phyloP scores from a whole-genome alignment of 2,329 filamentous ascomycete species.

The Chrysoporthe austroafricana region DNA sequence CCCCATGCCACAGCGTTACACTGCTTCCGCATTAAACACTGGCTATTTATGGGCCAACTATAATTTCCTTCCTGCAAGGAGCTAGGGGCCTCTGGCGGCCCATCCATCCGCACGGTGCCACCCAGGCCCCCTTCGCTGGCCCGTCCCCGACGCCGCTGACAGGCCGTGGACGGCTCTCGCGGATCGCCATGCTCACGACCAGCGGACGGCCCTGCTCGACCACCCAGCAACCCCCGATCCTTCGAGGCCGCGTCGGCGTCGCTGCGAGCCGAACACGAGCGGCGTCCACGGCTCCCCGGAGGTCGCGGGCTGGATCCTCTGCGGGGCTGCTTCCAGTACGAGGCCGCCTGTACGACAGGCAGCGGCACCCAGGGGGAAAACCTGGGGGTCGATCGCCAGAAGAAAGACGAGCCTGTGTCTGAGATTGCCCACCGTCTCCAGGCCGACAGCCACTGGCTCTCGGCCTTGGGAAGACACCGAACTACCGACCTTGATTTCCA shows the following conservation, averaged over 20 bases:
- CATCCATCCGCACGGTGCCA: slow-evolving; percentile 9
- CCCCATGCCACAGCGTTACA: slow-evolving; percentile 24
- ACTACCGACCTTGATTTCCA: neutral
- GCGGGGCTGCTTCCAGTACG: neutral
- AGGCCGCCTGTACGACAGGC: too few relatives aligned
- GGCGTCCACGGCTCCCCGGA: neutral
- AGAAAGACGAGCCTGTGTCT: neutral
- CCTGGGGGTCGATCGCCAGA: neutral
- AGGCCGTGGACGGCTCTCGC: neutral
- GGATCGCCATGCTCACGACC: neutral
- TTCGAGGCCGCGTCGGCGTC: neutral
- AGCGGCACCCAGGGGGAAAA: too few relatives aligned
- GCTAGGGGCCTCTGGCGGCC: slow-evolving; percentile 18
- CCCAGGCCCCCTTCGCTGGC: neutral
- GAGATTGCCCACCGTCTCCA: neutral
- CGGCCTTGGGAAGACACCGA: neutral
- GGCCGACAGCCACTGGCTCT: neutral
- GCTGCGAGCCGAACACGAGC: neutral
- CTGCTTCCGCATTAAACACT: slow-evolving; percentile 24
- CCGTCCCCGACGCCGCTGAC: neutral
- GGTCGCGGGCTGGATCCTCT: neutral
- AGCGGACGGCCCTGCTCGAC: neutral
- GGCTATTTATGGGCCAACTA: slow-evolving; percentile 28
- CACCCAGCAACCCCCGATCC: neutral
- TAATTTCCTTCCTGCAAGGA: slow-evolving; percentile 26